Base-by-base conservation (phyloP, 2,329 filamentous ascomycete genomes). In the Fusarium tuaranense region DNA sequence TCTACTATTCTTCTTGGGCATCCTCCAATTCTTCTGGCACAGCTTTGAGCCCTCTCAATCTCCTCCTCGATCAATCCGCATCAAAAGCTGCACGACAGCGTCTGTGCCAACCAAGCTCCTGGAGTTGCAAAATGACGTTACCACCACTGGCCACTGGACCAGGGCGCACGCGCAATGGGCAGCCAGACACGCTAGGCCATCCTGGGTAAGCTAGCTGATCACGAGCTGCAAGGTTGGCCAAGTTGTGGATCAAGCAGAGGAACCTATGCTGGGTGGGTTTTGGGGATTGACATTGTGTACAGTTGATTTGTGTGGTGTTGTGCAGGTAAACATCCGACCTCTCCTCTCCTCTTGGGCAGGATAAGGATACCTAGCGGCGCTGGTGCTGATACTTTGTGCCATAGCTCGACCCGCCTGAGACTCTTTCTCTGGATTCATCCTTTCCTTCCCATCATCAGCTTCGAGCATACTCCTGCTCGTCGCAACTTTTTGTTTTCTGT, bases 81-180 rank as follows among this genome's bases (percentile, higher is more conserved):
- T 55, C 69, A 48, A 36, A 38, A 68, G n/a, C 61, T 74, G 69
- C 53, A 66, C 61, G 63, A 68, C 68, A 68, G 59, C 60, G 58
- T 65, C 70, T 63, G 32, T 74, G 62, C 63, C 70, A 76, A 74
- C 65, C 64, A 71, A 75, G 70, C 68, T 64, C 57, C 53, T 58
- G 61, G 38, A 48, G 61, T 68, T 70, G 71, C 71, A 70, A 58
- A 74, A 77, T 78, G 77, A 78, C 77, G 77, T 78, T 75, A 60
- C 65, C 55, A 63, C 55, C 51, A 57, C 68, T 69, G 69, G 71
- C 55, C 51, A 57, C 68, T 69, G 69, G 71, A 66, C 61, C 18
- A 62, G 60, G 53, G 64, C 72, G 70, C 77, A 78, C 77, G 74
- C 76, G 77, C 70, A 53, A 71, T 48, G 46, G 58, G 60, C 70